Evolutionary conservation across 257 asterid genomes (phyloP).

Genomic region (Ligustrum vulgare): DNA sequence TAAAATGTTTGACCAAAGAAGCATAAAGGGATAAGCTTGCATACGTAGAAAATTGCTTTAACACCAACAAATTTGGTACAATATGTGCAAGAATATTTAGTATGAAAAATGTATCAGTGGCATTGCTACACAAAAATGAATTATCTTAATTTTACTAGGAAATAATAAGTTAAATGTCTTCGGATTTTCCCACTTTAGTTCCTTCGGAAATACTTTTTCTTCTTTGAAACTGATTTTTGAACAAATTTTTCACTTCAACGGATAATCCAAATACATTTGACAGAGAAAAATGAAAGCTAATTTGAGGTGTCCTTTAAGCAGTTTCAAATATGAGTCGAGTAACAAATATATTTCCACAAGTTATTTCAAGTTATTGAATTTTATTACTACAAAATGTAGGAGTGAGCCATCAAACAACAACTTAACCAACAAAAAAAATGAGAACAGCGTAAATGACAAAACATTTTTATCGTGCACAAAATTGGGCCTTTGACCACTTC

Average conservation of each 20-base stretch:
- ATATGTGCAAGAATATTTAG: too few relatives aligned
- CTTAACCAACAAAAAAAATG: too few relatives aligned
- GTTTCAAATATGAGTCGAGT: constrained; percentile 8
- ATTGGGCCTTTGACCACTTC: too few relatives aligned
- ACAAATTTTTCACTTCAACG: not conserved
- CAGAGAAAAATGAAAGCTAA: not conserved
- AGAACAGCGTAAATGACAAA: too few relatives aligned
- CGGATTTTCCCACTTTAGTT: not conserved
- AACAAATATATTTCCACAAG: not conserved
- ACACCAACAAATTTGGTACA: not conserved
- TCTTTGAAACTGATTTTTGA: not conserved
- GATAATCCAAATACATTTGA: not conserved
- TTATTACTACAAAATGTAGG: not conserved
- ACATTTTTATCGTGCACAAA: too few relatives aligned
- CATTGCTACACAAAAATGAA: not conserved
- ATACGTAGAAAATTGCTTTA: too few relatives aligned
- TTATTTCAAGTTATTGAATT: not conserved
- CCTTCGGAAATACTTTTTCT: not conserved
- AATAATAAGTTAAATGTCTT: not conserved
- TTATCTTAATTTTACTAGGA: not conserved
- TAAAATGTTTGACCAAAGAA: not conserved
- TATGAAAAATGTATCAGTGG: not conserved
- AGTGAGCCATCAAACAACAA: too few relatives aligned
- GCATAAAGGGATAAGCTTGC: not conserved
- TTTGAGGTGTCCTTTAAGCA: not conserved